A percentile compares a stretch with the other conserved stretches of the same genome.
These are phyloP conservation scores for Suhomyces pyralidae DNA, from an alignment of 805 yeast genomes.

Conservation along the genomic window DNA sequence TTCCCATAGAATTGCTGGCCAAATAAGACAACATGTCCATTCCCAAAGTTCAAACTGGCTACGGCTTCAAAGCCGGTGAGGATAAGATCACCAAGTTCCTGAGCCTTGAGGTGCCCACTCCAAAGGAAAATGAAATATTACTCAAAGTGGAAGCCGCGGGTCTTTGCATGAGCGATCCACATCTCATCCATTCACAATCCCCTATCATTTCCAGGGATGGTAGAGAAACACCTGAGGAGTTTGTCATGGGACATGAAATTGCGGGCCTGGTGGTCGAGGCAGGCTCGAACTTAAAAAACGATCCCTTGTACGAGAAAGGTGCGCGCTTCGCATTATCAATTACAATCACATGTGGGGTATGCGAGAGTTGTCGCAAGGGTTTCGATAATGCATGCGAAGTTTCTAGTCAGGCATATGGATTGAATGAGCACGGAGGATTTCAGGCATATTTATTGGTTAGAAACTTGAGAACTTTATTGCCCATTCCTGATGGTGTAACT, in stretches of 20 bases:
- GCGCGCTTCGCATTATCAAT: conserved; percentile 29
- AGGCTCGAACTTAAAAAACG: conserved; percentile 23
- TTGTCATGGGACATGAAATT: conserved; percentile 46
- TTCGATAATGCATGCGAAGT: conserved; percentile 28
- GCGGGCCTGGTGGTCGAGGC: conserved; percentile 36
- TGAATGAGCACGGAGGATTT: conserved; percentile 40
- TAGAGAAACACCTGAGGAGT: conserved; percentile 17
- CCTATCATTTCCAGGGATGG: conserved; percentile 8
- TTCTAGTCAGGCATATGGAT: conserved; percentile 28
- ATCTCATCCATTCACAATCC: conserved; percentile 22
- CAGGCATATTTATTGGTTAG: conserved; percentile 36
- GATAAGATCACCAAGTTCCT: conserved; percentile 23
- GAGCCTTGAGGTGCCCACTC: conserved; percentile 29
- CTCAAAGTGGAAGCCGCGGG: conserved; percentile 44
- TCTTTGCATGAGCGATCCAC: conserved; percentile 43
- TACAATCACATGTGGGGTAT: conserved; percentile 32
- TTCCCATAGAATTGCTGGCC: background rate
- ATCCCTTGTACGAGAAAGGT: conserved; percentile 26
- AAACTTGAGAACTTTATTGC: conserved; percentile 34
- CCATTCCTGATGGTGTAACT: conserved; percentile 38
- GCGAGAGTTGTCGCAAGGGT: conserved; percentile 34
- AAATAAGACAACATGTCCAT: conserved; percentile 8
- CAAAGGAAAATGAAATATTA: conserved; percentile 28
- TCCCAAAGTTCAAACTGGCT: conserved; percentile 28
- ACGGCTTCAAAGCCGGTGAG: conserved; percentile 31